Evolutionary conservation across 139 green algal species (phyloP).

Genomic region (Chlorella sp.): DNA sequence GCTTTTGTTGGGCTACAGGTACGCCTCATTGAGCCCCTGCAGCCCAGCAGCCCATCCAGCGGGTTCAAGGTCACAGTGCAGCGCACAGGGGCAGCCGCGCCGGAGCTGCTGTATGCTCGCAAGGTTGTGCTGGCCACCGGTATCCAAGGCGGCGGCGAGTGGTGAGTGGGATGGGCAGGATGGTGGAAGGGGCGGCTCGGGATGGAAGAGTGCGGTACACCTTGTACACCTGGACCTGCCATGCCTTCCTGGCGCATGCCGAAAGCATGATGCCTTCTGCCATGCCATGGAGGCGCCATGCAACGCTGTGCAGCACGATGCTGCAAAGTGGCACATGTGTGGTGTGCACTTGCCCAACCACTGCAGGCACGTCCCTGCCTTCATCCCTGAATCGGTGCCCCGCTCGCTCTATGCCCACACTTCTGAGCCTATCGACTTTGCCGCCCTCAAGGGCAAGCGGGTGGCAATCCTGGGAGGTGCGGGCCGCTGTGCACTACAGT

Average conservation of each 20-base stretch:
- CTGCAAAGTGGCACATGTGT: too few species aligned
- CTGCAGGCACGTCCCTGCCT: slow-evolving; percentile 43
- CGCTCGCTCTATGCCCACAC: slow-evolving; percentile 47
- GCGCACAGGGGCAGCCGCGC: neutral
- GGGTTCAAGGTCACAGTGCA: neutral
- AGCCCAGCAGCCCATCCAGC: neutral
- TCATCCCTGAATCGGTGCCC: slow-evolving; percentile 40
- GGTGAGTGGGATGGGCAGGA: neutral
- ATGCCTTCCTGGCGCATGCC: neutral
- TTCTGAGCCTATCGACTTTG: slow-evolving; percentile 46
- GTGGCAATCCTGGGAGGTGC: slow-evolving; percentile 48
- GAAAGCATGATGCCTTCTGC: too few species aligned
- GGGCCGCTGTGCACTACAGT: too few species aligned
- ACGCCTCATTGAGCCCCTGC: slow-evolving; percentile 30
- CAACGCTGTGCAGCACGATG: neutral
- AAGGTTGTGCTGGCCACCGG: slow-evolving; percentile 61
- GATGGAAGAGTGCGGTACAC: too few species aligned
- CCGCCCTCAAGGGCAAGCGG: slow-evolving; percentile 39
- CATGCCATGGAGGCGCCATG: too few species aligned
- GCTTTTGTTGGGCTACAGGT: neutral
- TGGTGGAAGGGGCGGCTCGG: neutral
- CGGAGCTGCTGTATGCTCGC: slow-evolving; percentile 38
- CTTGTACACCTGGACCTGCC: too few species aligned
- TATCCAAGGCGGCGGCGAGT: slow-evolving; percentile 61
- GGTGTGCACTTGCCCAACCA: neutral